Evolutionary conservation across 306 rosid species (phyloP).

Genomic region (Acacia crassicarpa): DNA sequence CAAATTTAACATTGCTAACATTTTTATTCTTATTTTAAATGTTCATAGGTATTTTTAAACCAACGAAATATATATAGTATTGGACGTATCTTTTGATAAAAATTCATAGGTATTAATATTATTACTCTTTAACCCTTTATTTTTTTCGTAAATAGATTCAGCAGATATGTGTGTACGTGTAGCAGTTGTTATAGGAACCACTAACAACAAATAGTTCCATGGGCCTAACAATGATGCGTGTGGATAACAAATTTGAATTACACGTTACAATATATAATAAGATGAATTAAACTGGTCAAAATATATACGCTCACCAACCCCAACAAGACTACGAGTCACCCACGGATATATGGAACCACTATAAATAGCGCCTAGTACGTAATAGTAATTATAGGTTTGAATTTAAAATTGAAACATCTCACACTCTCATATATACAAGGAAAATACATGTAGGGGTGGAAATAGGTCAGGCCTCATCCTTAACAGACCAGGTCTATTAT

Average conservation of each 20-base stretch:
- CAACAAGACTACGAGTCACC: background rate
- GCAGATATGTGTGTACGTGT: too few species aligned
- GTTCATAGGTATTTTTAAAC: too few species aligned
- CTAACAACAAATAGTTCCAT: background rate
- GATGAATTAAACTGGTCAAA: background rate
- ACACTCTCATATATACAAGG: background rate
- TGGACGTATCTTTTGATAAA: too few species aligned
- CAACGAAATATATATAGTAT: too few species aligned
- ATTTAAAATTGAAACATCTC: background rate
- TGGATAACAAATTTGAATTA: background rate
- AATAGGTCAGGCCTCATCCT: too few species aligned
- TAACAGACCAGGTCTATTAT: too few species aligned
- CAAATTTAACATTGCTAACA: rapidly evolving
- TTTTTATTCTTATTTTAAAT: too few species aligned
- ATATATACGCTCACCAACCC: background rate
- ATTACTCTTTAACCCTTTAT: too few species aligned
- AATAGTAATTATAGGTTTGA: background rate
- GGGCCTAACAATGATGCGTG: background rate
- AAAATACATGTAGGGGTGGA: too few species aligned
- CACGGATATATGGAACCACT: background rate
- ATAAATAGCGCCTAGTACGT: background rate
- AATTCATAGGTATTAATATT: too few species aligned
- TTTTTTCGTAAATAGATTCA: too few species aligned
- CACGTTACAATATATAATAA: background rate
- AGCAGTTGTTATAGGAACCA: too few species aligned